Evolutionary conservation across 202 grass and related monocot species (phyloP).

Genomic region (Carex arenaria): DNA sequence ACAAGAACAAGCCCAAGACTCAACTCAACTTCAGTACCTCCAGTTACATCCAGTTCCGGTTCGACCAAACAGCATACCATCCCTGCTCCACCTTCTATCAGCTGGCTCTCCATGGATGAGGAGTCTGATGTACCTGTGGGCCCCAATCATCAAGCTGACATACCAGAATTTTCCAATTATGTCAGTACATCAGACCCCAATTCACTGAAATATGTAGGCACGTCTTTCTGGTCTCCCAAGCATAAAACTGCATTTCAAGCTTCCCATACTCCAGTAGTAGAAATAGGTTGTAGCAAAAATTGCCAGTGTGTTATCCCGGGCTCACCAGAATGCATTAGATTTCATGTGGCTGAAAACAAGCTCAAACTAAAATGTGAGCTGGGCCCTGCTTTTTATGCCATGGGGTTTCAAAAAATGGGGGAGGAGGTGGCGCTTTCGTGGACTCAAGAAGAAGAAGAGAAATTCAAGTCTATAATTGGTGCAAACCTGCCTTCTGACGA

Average conservation of each 20-base stretch:
- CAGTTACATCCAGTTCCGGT: background rate
- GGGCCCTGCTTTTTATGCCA: conserved; percentile 41
- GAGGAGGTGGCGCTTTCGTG: conserved; percentile 82
- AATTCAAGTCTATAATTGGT: conserved; percentile 46
- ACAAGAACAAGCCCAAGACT: background rate
- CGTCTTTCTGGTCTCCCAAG: conserved; percentile 48
- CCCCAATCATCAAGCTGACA: conserved; percentile 36
- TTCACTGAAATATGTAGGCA: conserved; percentile 70
- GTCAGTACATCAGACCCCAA: conserved; percentile 28
- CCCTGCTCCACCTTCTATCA: conserved; percentile 8
- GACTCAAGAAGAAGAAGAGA: conserved; percentile 53
- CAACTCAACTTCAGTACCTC: background rate
- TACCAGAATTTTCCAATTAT: conserved; percentile 55
- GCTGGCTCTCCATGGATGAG: conserved; percentile 34
- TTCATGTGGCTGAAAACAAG: conserved; percentile 70
- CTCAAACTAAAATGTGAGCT: conserved; percentile 65
- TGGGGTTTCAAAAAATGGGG: conserved; percentile 71
- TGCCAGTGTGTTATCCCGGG: conserved; percentile 44
- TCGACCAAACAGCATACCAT: background rate
- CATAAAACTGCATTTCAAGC: conserved; percentile 25
- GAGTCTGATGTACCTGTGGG: conserved; percentile 44
- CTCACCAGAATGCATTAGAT: conserved; percentile 68
- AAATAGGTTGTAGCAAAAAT: conserved; percentile 36
- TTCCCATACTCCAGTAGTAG: conserved; percentile 32
- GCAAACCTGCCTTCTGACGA: conserved; percentile 30